These are phyloP conservation scores for Lasiosphaeria miniovina DNA, from an alignment of 495 filamentous ascomycete species.

Conservation along the genomic window DNA sequence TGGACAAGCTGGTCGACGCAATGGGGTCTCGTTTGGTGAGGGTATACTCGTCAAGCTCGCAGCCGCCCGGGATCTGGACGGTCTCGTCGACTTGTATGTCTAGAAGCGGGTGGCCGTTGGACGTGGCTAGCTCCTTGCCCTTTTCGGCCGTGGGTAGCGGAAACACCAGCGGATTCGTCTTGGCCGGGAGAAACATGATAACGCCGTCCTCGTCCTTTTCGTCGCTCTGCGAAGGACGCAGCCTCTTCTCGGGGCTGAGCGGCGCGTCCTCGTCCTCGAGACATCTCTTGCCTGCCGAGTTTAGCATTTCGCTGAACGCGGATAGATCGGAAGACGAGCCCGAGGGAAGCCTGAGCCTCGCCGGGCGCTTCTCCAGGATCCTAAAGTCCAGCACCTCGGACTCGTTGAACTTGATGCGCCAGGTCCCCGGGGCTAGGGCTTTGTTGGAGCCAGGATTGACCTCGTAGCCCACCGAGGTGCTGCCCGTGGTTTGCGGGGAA, in stretches of 20 bases:
- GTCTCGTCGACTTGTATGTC: constrained; percentile 43
- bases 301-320: constrained; percentile 26
- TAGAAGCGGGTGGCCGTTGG: constrained; percentile 44
- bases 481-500: constrained; percentile 29
- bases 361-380: constrained; percentile 45
- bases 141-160: constrained; percentile 38
- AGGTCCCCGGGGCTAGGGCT: constrained; percentile 44
- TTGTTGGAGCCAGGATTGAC: constrained; percentile 41
- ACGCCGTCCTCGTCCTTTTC: constrained; percentile 39
- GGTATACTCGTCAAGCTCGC: constrained; percentile 42
- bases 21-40: constrained; percentile 47
- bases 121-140: constrained; percentile 41
- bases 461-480: constrained; percentile 32
- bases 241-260: constrained; percentile 33
- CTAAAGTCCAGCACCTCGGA: constrained; percentile 48
- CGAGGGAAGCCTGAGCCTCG: constrained; percentile 26
- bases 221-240: constrained; percentile 29
- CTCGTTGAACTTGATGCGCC: constrained; percentile 43
- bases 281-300: constrained; percentile 41
- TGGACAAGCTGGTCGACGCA: constrained; percentile 42
- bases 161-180: constrained; percentile 40
- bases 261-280: constrained; percentile 37
- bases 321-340: constrained; percentile 21
- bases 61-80: constrained; percentile 37
- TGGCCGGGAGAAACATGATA: constrained; percentile 46